These are phyloP conservation scores for Paraphoma sp. DNA, from an alignment of 2,329 filamentous ascomycete genomes.

Conservation along the genomic window DNA sequence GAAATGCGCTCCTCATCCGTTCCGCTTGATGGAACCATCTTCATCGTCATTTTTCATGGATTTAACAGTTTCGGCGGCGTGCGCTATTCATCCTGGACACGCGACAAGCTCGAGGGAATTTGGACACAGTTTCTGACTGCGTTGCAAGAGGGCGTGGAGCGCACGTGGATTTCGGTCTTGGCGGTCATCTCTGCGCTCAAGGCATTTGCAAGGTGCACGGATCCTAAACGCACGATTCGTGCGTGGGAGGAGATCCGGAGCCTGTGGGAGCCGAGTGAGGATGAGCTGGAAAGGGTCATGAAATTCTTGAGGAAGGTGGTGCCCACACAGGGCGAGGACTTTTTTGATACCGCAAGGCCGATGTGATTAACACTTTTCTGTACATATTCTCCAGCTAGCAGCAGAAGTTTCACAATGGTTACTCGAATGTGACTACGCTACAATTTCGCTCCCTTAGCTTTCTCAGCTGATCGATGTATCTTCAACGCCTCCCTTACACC, in stretches of 20 bases:
- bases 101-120: conserved; percentile 64
- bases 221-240: conserved; percentile 58
- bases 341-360: conserved; percentile 15
- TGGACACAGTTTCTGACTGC: conserved; percentile 37
- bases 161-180: conserved; percentile 37
- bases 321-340: conserved; percentile 12
- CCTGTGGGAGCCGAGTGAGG: conserved; percentile 47
- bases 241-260: conserved; percentile 58
- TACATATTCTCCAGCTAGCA: background rate
- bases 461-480: conserved; percentile 29
- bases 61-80: conserved; percentile 77
- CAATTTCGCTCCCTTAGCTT: conserved; percentile 25
- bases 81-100: conserved; percentile 73
- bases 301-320: conserved; percentile 33
- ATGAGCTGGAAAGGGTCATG: conserved; percentile 40
- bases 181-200: conserved; percentile 39
- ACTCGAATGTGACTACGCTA: conserved; percentile 2
- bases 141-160: conserved; percentile 22
- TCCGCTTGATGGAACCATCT: conserved; percentile 76
- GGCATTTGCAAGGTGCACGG: conserved; percentile 69
- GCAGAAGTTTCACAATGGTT: background rate
- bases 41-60: conserved; percentile 81
- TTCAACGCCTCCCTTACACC: conserved; percentile 41
- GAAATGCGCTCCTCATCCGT: conserved; percentile 78
- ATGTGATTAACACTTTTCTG: background rate